Percentiles rank a stretch among this genome's conserved stretches.
Evolutionary conservation across 768 basidiomycete species (phyloP).

Genomic region (Russula abietina): DNA sequence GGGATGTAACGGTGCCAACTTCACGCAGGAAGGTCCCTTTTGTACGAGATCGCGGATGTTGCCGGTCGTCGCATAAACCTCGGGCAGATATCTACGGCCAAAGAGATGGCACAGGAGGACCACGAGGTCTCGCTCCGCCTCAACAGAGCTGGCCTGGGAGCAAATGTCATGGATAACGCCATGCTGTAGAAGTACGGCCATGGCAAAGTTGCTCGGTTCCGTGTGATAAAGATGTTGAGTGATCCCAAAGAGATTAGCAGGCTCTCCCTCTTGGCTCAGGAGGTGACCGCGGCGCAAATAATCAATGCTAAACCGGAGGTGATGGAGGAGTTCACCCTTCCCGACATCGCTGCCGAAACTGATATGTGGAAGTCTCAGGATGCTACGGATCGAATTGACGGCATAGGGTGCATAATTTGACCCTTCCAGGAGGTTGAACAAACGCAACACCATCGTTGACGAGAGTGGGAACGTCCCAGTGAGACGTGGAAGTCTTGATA

Average conservation of each 20-base stretch:
- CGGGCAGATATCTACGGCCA: conserved; percentile 50
- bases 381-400: conserved; percentile 43
- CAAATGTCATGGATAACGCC: conserved; percentile 59
- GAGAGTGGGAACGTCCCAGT: conserved; percentile 62
- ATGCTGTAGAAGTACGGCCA: conserved; percentile 49
- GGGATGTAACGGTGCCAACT: conserved; percentile 46
- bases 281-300: conserved; percentile 56
- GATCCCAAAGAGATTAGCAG: conserved; percentile 51
- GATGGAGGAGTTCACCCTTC: conserved; percentile 53
- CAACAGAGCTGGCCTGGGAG: conserved; percentile 32
- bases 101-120: conserved; percentile 60
- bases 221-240: conserved; percentile 55
- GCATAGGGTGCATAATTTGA: conserved; percentile 47
- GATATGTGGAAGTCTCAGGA: conserved; percentile 54
- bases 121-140: conserved; percentile 47
- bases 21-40: conserved; percentile 50
- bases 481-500: conserved; percentile 58
- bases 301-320: conserved; percentile 64
- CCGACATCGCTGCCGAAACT: conserved; percentile 52
- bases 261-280: conserved; percentile 47
- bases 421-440: conserved; percentile 63
- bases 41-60: conserved; percentile 34
- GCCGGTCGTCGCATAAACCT: conserved; percentile 36
- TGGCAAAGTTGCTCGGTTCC: conserved; percentile 65
- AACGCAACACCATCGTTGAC: conserved; percentile 55